These are phyloP conservation scores for Gynostemma pentaphyllum DNA, from an alignment of 306 rosid species.

Conservation along the genomic window DNA sequence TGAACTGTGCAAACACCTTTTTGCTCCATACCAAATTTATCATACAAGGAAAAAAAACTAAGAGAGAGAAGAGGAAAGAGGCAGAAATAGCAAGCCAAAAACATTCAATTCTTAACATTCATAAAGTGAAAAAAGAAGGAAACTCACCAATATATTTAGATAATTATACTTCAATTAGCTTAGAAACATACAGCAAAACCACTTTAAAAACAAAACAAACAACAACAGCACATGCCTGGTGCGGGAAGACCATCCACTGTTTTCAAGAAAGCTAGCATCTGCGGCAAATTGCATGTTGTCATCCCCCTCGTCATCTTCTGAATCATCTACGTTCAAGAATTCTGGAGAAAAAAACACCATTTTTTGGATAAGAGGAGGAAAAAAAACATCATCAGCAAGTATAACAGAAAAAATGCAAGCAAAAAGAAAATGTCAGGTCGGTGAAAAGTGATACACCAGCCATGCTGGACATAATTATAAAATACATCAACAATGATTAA, in stretches of 20 bases:
- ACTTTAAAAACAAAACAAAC: background rate
- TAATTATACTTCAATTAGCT: background rate
- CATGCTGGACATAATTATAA: too few species aligned
- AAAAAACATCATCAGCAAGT: background rate
- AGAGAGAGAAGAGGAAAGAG: too few species aligned
- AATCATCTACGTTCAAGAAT: slow-evolving; percentile 77
- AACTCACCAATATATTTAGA: background rate
- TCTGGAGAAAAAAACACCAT: slow-evolving; percentile 44
- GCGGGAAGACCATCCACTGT: slow-evolving; percentile 98
- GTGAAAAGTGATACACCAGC: background rate
- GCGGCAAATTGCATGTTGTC: slow-evolving; percentile 36
- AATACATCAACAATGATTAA: background rate
- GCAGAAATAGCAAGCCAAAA: background rate
- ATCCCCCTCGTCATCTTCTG: slow-evolving; percentile 59
- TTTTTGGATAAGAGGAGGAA: too few species aligned
- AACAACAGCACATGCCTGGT: slow-evolving; percentile 46
- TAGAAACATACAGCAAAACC: background rate
- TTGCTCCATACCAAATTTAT: background rate
- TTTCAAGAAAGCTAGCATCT: slow-evolving; percentile 57
- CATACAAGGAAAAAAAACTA: background rate
- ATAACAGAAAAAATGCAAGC: background rate
- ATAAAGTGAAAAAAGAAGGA: background rate
- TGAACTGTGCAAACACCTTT: background rate
- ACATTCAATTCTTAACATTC: background rate
- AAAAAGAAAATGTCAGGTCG: background rate